Conservation (phyloP, 352 stramenopile genomes). For the Pythium brachiatum region DNA sequence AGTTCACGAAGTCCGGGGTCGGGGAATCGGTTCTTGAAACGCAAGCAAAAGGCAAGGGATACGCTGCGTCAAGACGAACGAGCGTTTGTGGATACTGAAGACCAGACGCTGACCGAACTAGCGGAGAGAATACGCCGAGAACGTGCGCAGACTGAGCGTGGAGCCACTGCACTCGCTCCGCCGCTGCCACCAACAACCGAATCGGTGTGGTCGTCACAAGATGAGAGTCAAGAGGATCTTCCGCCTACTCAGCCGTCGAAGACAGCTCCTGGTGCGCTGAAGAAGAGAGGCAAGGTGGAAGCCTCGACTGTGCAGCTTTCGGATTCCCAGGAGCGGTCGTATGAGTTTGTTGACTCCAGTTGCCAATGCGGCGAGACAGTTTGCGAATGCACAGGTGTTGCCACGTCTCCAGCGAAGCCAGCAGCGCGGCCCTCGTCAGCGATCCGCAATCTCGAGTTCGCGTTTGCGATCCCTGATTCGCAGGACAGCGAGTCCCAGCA, state of each 20-base stretch:
- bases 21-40: conserved; percentile 14
- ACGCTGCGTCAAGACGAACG: conserved; percentile 7
- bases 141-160: not conserved
- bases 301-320: not conserved
- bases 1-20: not conserved
- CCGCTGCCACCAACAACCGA: not conserved
- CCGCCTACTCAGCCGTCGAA: conserved; percentile 43
- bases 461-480: conserved; percentile 57
- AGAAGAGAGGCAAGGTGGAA: conserved; percentile 30
- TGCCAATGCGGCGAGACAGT: conserved; percentile 27
- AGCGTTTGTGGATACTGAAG: conserved; percentile 19
- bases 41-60: conserved; percentile 14
- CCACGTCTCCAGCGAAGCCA: not conserved
- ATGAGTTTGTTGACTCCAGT: conserved; percentile 30
- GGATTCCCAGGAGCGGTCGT: conserved; percentile 40
- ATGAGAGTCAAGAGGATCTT: conserved; percentile 41
- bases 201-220: not conserved
- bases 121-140: conserved; percentile 12
- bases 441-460: conserved; percentile 65
- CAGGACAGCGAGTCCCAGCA: conserved; percentile 48
- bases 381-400: conserved; percentile 20
- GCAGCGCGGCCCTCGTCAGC: conserved; percentile 24
- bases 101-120: conserved; percentile 21
- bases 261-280: conserved; percentile 17
- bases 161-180: not conserved